Percentiles rank a stretch among this genome's conserved stretches.
phyloP scores from a whole-genome alignment of 768 basidiomycete genomes.

The Leccinum broughii region DNA sequence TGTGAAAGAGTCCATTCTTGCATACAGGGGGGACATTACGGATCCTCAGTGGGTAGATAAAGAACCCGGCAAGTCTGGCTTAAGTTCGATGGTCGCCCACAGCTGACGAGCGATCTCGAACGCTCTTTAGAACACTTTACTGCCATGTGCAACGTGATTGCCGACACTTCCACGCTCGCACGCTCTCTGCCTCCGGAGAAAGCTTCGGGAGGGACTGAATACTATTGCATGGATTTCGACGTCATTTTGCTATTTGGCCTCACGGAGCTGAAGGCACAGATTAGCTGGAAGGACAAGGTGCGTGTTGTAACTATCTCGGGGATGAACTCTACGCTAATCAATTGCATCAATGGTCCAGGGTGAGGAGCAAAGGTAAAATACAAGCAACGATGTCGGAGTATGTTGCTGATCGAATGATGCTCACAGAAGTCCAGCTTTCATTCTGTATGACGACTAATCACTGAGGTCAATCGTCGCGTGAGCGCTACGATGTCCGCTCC shows the following conservation, averaged over 20 bases:
- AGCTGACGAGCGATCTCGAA: neutral
- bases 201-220: slow-evolving; percentile 1
- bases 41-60: slow-evolving; percentile 16
- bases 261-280: slow-evolving; percentile 47
- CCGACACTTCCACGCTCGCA: slow-evolving; percentile 9
- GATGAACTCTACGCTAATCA: too few species aligned
- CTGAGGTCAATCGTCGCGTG: neutral
- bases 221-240: slow-evolving; percentile 27
- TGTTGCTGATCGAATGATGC: neutral
- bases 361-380: slow-evolving; percentile 15
- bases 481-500: neutral
- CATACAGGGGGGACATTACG: slow-evolving; percentile 13
- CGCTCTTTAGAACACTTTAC: slow-evolving; percentile 6
- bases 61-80: slow-evolving; percentile 10
- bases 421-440: slow-evolving; percentile 22
- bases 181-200: neutral
- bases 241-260: slow-evolving; percentile 42
- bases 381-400: neutral
- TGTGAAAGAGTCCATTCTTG: slow-evolving; percentile 6
- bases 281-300: slow-evolving; percentile 40
- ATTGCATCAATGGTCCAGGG: slow-evolving; percentile 9
- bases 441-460: slow-evolving; percentile 22
- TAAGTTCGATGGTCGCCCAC: too few species aligned
- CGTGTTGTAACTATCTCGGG: neutral
- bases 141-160: slow-evolving; percentile 14